These are phyloP conservation scores for Botryosphaeria dothidea DNA, from an alignment of 2,329 filamentous ascomycete species.

Conservation along the genomic window DNA sequence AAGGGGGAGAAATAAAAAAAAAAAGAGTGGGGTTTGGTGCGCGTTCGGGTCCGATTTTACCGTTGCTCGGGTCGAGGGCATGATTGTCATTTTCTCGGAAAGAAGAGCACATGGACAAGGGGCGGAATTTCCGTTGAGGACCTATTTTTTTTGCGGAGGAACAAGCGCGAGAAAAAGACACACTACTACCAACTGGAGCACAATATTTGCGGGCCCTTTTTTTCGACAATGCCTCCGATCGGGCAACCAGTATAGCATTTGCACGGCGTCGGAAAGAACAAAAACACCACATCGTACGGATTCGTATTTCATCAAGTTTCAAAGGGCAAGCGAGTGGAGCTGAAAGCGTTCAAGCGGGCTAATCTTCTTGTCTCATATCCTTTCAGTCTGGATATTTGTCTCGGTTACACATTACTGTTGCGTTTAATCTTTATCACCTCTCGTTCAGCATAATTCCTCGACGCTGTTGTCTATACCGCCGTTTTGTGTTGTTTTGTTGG, in stretches of 20 bases:
- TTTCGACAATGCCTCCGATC: not conserved
- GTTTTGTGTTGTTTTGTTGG: not conserved
- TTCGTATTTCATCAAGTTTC: not conserved
- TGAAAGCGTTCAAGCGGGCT: not conserved
- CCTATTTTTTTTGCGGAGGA: not conserved
- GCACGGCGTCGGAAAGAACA: constrained; percentile 11
- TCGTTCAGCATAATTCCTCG: not conserved
- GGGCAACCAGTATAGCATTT: constrained; percentile 1
- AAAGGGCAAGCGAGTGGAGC: not conserved
- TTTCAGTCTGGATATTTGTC: not conserved
- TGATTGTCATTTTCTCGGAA: not conserved
- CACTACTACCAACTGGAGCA: not conserved
- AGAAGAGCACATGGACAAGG: not conserved
- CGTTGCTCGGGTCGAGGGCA: not conserved
- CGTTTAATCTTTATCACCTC: not conserved
- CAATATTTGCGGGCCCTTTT: not conserved
- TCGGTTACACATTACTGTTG: not conserved
- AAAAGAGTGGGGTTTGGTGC: constrained; percentile 7
- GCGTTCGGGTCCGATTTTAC: not conserved
- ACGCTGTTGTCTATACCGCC: not conserved
- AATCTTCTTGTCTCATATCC: not conserved
- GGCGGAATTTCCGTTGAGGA: not conserved
- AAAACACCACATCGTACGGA: not conserved
- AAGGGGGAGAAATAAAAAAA: not conserved
- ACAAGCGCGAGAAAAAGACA: not conserved